Conservation (phyloP, 2,329 filamentous ascomycete genomes). For the Rhytidhysteron rufulum region DNA sequence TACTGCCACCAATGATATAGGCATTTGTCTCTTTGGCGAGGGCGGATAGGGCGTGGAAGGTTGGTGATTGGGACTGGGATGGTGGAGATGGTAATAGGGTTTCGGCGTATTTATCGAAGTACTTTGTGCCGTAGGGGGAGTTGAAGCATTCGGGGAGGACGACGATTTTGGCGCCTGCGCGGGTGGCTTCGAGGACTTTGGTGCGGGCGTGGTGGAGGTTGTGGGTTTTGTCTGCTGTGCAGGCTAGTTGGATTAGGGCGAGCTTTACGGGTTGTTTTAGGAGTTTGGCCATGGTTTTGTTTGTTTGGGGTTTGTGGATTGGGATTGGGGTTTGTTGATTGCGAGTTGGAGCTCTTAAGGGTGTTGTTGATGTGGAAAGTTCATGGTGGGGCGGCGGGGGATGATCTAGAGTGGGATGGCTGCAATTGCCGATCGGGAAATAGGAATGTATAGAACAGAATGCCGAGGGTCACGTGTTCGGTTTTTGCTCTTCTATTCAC, state of each 20-base stretch:
- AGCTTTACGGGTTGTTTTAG: constrained; percentile 37
- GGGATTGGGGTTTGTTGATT: no score
- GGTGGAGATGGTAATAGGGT: constrained; percentile 77
- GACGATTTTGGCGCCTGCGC: constrained; percentile 73
- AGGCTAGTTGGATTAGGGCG: constrained; percentile 48
- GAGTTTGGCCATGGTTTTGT: constrained; percentile 11
- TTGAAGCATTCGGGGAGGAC: constrained; percentile 99
- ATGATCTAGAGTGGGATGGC: no score
- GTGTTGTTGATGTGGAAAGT: no score
- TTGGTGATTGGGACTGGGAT: constrained; percentile 65
- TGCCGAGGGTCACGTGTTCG: no score
- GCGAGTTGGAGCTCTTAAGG: no score
- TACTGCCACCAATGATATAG: constrained; percentile 87
- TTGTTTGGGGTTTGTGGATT: no score
- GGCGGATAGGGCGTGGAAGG: constrained; percentile 76
- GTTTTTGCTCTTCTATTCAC: no score
- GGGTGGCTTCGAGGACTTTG: constrained; percentile 78
- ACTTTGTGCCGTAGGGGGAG: constrained; percentile 87
- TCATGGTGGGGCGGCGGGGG: no score
- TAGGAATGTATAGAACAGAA: no score
- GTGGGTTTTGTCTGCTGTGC: constrained; percentile 67
- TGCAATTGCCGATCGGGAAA: no score
- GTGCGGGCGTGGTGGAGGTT: constrained; percentile 79
- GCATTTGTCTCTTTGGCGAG: constrained; percentile 75
- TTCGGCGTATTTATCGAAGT: constrained; percentile 91